phyloP scores from a whole-genome alignment of 176 grass and related monocot genomes.

The Luzula sylvatica region DNA sequence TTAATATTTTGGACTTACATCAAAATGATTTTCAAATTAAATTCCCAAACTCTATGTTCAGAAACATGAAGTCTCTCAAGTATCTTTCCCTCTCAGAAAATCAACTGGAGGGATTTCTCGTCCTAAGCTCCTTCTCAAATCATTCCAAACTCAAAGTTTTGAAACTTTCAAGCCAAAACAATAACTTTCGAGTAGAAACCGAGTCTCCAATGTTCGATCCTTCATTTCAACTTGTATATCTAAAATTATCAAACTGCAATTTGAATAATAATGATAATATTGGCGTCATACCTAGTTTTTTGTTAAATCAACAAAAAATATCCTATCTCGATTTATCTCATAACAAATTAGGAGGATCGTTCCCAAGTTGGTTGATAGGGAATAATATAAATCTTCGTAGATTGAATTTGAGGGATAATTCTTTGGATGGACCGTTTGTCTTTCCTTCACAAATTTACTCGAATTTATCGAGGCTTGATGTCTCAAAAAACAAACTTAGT shows the following conservation, averaged over 20 bases:
- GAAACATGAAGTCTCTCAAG: constrained; percentile 3
- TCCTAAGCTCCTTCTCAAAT: constrained; percentile 1
- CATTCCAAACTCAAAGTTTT: constrained; percentile 9
- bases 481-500: constrained; percentile 9
- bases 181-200: constrained; percentile 1
- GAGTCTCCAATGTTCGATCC: constrained; percentile 14
- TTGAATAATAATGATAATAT: constrained; percentile 16
- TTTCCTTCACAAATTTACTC: constrained; percentile 16
- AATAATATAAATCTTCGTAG: constrained; percentile 15
- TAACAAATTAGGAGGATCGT: constrained; percentile 10
- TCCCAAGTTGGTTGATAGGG: constrained; percentile 22
- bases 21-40: constrained; percentile 5
- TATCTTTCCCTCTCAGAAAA: constrained; percentile 15
- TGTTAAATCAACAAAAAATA: constrained; percentile 17
- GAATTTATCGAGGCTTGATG: constrained; percentile 4
- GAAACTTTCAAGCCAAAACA: constrained; percentile 4
- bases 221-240: constrained; percentile 4
- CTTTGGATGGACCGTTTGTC: constrained; percentile 7
- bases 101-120: constrained; percentile 4
- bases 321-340: constrained; percentile 17
- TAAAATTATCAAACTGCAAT: constrained; percentile 14
- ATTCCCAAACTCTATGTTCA: constrained; percentile 13
- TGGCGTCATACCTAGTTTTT: neutral
- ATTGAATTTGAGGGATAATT: constrained; percentile 5
- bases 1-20: constrained; percentile 13